Base-by-base conservation (phyloP, 2,329 filamentous ascomycete species). In the Drechslerella coelobrocha region DNA sequence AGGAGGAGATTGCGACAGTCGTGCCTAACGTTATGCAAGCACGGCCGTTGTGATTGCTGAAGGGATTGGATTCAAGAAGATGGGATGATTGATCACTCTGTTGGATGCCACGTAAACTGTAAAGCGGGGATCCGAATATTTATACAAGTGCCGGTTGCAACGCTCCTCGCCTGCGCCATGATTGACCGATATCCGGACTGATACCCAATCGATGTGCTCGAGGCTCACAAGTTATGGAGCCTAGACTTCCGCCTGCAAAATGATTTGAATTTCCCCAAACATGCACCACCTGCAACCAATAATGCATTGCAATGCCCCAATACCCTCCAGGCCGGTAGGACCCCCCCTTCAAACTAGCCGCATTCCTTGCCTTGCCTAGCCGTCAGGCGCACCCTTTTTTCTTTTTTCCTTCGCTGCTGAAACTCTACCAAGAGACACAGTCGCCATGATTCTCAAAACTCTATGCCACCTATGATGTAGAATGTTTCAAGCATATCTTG, bases 71-170 rank as follows among this genome's bases (percentile, higher is more conserved):
- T 2, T 2, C 19, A 10, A 31, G 47, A 23, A 14, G 12, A 62
- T 54, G 39, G 50, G 27, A 26, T 63, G 12, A 10, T 50, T 56
- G 41, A 39, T 17, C 29, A 26, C 55, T 45, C 14, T 17, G 37
- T 17, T 45, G 8, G 17, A 45, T 19, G 41, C 4, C 41, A 21
- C 41, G 41, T 21, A 6, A 7, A 10, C 14, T 7, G 45, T 37
- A 23, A 9, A 26, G 66, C 52, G 59, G 65, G 66, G 59, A 41
- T 41, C 37, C 26, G 23, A 17, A 60, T 71, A 63, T 71, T 71
- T 71, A 71, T 63, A 71, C 29, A 12, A 31, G 6, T 31, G n/a
- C n/a, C n/a, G n/a, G n/a, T n/a, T 34, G 6, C 34, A 39, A 5
- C 5, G 34, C 17, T 14, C 12, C 29, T 12, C 29, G 12, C 7